phyloP scores from a whole-genome alignment of 371 early-diverging fungal genomes.

The Rhizopus microsporus region DNA sequence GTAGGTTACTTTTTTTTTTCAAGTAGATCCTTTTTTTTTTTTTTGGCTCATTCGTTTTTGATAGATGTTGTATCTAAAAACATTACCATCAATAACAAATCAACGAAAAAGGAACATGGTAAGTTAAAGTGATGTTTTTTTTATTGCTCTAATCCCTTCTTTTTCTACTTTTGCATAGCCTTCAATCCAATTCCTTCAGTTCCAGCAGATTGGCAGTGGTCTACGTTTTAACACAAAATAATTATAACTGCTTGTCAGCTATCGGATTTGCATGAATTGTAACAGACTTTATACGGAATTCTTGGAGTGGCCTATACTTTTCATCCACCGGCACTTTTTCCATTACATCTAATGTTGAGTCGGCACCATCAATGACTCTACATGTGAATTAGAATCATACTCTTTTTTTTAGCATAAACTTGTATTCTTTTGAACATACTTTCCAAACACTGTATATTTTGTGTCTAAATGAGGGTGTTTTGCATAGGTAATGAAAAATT shows the following conservation, averaged over 20 bases:
- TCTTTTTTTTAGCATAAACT: not conserved
- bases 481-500: constrained; percentile 91
- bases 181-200: constrained; percentile 32
- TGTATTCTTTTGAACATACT: constrained; percentile 50
- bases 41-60: constrained; percentile 4
- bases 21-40: not conserved
- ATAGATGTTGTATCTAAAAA: constrained; percentile 45
- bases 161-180: constrained; percentile 6
- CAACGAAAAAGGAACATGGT: constrained; percentile 25
- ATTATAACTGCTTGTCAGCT: constrained; percentile 62
- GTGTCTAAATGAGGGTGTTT: constrained; percentile 87
- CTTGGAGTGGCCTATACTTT: constrained; percentile 82
- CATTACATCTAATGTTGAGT: constrained; percentile 82
- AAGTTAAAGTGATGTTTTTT: not conserved
- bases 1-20: constrained; percentile 19
- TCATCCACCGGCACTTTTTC: constrained; percentile 88
- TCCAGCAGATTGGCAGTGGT: constrained; percentile 41
- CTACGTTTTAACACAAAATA: constrained; percentile 22
- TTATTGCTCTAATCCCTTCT: not conserved
- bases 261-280: constrained; percentile 97
- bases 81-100: constrained; percentile 23
- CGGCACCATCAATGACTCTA: constrained; percentile 88
- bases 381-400: not conserved
- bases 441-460: constrained; percentile 94
- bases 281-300: constrained; percentile 74